These are phyloP conservation scores for Brettanomyces naardenensis DNA, from an alignment of 805 yeast genomes.

Conservation along the genomic window DNA sequence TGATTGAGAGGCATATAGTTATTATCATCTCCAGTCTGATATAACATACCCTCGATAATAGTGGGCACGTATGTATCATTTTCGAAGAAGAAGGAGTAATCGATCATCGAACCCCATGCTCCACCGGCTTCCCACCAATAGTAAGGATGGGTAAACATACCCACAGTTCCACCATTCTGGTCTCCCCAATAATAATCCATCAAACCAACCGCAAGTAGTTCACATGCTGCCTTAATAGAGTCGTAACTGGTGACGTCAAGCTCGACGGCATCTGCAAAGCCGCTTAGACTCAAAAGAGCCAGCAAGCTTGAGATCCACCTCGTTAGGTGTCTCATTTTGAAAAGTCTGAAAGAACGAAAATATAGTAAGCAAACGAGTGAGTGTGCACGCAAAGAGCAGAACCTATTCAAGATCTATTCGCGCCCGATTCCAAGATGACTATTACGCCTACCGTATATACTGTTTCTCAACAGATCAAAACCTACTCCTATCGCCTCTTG, in stretches of 20 bases:
- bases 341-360: too few relatives aligned
- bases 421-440: too few relatives aligned
- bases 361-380: too few relatives aligned
- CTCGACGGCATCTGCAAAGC: conserved; percentile 12
- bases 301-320: too few relatives aligned
- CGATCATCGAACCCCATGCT: conserved; percentile 83
- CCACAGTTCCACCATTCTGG: conserved; percentile 67
- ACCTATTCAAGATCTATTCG: too few relatives aligned
- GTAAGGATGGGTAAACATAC: conserved; percentile 83
- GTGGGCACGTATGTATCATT: conserved; percentile 57
- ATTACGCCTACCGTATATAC: too few relatives aligned
- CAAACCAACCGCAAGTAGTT: conserved; percentile 49
- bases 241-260: conserved; percentile 32
- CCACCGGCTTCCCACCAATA: conserved; percentile 99
- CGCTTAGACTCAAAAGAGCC: neutral
- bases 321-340: too few relatives aligned
- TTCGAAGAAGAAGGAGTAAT: conserved; percentile 63
- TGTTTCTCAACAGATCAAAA: too few relatives aligned
- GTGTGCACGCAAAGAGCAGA: too few relatives aligned
- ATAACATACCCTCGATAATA: conserved; percentile 54
- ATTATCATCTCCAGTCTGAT: conserved; percentile 66
- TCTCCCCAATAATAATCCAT: conserved; percentile 63
- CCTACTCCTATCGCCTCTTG: too few relatives aligned
- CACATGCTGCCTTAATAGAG: conserved; percentile 44
- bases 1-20: conserved; percentile 86